Base-by-base conservation (phyloP, 2,329 filamentous ascomycete genomes). In the Volutella citrinella region DNA sequence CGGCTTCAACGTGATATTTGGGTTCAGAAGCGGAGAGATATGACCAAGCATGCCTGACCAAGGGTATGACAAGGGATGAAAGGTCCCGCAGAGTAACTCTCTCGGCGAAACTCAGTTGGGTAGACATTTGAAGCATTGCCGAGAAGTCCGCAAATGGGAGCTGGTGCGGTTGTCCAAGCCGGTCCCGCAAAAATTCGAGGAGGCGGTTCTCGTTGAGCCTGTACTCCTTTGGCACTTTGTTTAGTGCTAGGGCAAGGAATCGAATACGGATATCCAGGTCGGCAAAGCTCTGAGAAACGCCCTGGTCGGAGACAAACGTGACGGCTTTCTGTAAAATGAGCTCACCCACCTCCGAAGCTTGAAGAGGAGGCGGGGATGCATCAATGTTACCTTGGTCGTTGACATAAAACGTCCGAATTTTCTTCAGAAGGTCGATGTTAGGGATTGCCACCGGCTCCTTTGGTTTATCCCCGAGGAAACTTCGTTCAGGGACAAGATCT, bases 1-100 rank as follows among this genome's bases (percentile, higher is more conserved):
- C 87, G 13, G 89, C 83, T 64, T 98, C 94, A 19, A 98, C 90
- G 54, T 97, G 93, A 48, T 91, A 94, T 55, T 95, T 95, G 1
- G 90, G 89, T 43, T 83, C 82, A 10, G 81, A 73, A n/a, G 87
- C 82, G 1, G 88, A 86, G 23, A 98, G 65, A 52, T 87, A 88
- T 6, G 68, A 61, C 93, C 93, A 98, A 1, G 91, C 73, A 36
- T 82, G 76, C 3, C 70, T 69, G 12, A 93, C 80, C 15, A 97
- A 65, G 18, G 77, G 72, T 14, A 78, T 71, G 6, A 91, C 76
- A 8, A 95, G 64, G 35, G 66, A 72, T 35, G 71, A 82, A 30
- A 83, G 55, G 16, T 80, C 71, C n/a, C 61, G 51, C 6, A 58
- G 46, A 7, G 67, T 56, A 26, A 82, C 73, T 30, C 77, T 72